Conservation (phyloP, 352 stramenopile genomes). For the Thalassiosira pacifica region DNA sequence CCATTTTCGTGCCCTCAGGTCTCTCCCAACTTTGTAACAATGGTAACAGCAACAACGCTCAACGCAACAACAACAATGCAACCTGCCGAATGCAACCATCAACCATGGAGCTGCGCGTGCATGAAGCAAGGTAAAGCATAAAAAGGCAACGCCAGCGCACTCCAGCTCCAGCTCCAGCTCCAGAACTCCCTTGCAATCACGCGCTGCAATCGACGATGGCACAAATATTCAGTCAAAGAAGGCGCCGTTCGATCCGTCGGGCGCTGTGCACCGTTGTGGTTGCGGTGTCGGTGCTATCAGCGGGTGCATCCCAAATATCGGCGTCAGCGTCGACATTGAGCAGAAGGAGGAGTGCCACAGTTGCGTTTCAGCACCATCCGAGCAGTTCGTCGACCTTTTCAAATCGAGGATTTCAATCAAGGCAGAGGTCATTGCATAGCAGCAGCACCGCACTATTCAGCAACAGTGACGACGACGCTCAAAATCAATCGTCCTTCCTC, state of each 20-base stretch:
- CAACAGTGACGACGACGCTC: background rate
- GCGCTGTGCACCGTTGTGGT: background rate
- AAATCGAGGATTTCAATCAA: background rate
- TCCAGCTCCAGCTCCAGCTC: too few relatives aligned
- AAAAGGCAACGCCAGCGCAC: too few relatives aligned
- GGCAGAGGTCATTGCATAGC: background rate
- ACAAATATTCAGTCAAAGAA: background rate
- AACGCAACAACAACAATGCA: too few relatives aligned
- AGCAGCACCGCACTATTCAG: slow-evolving; percentile 2
- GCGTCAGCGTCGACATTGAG: background rate
- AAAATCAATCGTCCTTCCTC: slow-evolving; percentile 41
- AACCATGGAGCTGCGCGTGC: too few relatives aligned
- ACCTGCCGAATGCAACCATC: too few relatives aligned
- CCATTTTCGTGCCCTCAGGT: too few relatives aligned
- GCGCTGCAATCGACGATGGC: background rate
- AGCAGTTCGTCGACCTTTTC: background rate
- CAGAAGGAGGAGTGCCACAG: background rate
- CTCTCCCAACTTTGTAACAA: too few relatives aligned
- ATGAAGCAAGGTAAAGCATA: too few relatives aligned
- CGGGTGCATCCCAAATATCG: background rate
- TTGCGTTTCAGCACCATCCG: background rate
- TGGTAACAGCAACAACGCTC: too few relatives aligned
- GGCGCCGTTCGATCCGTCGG: background rate
- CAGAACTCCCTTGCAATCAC: background rate
- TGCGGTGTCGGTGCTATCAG: background rate